Conservation (phyloP, 176 grass and related monocot species). For the Rhynchospora pubera region DNA sequence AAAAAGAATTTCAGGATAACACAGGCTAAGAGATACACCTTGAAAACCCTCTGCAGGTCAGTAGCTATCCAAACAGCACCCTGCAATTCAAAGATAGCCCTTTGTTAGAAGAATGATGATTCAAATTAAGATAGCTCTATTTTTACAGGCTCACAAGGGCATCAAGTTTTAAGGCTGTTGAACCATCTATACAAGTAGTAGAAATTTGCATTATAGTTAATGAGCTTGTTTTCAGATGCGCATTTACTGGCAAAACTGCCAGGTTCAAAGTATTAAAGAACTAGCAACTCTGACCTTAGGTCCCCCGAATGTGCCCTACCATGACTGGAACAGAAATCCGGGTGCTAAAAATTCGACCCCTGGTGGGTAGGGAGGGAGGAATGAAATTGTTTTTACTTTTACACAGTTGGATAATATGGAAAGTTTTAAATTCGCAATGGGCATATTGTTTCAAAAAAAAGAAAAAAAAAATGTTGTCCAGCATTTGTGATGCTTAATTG, state of each 20-base stretch:
- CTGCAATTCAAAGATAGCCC: slow-evolving; percentile 27
- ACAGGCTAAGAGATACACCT: slow-evolving; percentile 33
- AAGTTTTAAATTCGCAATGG: background rate
- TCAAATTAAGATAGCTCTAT: too few relatives aligned
- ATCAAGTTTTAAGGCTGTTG: too few relatives aligned
- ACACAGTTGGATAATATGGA: background rate
- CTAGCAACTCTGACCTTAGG: background rate
- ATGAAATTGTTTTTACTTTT: background rate
- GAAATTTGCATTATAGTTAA: too few relatives aligned
- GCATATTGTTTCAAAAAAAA: background rate
- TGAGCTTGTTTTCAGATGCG: too few relatives aligned
- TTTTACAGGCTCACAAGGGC: background rate
- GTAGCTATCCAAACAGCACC: slow-evolving; percentile 52
- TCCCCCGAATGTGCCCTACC: background rate
- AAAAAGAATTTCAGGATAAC: background rate
- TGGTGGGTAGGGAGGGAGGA: background rate
- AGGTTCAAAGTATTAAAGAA: background rate
- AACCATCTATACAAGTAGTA: too few relatives aligned
- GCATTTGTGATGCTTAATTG: too few relatives aligned
- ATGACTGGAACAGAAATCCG: background rate
- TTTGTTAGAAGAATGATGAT: too few relatives aligned
- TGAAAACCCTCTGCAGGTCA: slow-evolving; percentile 45
- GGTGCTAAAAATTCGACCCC: background rate
- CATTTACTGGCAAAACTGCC: too few relatives aligned
- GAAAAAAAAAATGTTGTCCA: too few relatives aligned